phyloP scores from a whole-genome alignment of 2,329 filamentous ascomycete genomes.

The Rugonectria rugulosa region DNA sequence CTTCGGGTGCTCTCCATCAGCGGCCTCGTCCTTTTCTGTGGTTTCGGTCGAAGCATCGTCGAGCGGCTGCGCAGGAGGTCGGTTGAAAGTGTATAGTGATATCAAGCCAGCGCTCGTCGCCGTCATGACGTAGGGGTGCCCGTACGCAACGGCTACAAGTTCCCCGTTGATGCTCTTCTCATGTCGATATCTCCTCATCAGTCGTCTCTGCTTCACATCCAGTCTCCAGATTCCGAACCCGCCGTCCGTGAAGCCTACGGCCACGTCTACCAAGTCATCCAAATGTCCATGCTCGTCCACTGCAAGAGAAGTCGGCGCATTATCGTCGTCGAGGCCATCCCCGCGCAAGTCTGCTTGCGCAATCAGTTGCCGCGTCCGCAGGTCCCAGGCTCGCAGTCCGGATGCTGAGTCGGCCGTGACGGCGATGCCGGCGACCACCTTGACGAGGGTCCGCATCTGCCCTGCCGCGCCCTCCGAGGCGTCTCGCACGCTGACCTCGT shows the following conservation, averaged over 20 bases:
- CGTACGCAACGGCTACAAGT: conserved; percentile 74
- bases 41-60: conserved; percentile 8
- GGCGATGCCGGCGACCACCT: conserved; percentile 78
- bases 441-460: conserved; percentile 73
- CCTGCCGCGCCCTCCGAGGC: conserved; percentile 42
- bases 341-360: conserved; percentile 53
- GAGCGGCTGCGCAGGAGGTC: conserved; percentile 18
- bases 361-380: conserved; percentile 68
- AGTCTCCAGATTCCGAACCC: conserved; percentile 75
- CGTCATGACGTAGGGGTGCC: conserved; percentile 78
- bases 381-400: conserved; percentile 81
- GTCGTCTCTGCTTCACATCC: conserved; percentile 49
- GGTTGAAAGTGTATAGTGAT: conserved; percentile 75
- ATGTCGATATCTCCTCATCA: conserved; percentile 65
- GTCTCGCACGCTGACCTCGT: conserved; percentile 71
- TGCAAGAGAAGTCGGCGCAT: conserved; percentile 67
- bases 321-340: conserved; percentile 29
- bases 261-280: conserved; percentile 62
- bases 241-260: conserved; percentile 76
- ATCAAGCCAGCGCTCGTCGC: conserved; percentile 78
- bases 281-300: conserved; percentile 63
- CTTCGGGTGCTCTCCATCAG: not conserved
- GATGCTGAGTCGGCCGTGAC: conserved; percentile 75
- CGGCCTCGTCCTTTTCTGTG: not conserved
- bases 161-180: conserved; percentile 68